A percentile compares a stretch with the other conserved stretches of the same genome.
phyloP scores from a whole-genome alignment of 768 basidiomycete genomes.

The Rhodotorula diobovata region DNA sequence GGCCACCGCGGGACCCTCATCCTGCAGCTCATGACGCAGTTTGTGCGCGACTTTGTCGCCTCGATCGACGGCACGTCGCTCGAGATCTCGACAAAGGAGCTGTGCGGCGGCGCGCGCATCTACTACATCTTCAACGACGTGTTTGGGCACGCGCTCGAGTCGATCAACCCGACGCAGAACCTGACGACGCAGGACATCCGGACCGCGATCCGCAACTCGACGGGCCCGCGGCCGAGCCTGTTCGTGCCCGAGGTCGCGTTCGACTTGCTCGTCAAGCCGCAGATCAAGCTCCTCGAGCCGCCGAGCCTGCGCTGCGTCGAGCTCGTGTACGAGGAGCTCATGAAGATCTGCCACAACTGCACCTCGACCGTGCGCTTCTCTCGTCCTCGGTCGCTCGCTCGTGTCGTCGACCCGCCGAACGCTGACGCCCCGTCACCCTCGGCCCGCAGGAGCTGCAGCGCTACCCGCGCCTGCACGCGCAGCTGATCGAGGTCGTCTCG shows the following conservation, averaged over 20 bases:
- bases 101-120: slow-evolving; percentile 94
- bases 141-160: slow-evolving; percentile 84
- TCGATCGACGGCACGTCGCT: slow-evolving; percentile 96
- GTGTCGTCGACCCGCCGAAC: too few relatives aligned
- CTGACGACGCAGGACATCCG: slow-evolving; percentile 91
- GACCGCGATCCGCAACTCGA: slow-evolving; percentile 96
- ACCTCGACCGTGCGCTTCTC: slow-evolving; percentile 50
- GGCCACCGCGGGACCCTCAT: slow-evolving; percentile 80
- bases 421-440: background rate
- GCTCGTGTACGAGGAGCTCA: slow-evolving; percentile 95
- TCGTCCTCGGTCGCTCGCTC: background rate
- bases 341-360: slow-evolving; percentile 99
- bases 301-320: slow-evolving; percentile 95
- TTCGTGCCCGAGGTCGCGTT: slow-evolving; percentile 98
- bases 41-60: slow-evolving; percentile 86
- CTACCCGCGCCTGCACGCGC: slow-evolving; percentile 87
- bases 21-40: slow-evolving; percentile 95
- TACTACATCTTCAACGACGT: slow-evolving; percentile 99
- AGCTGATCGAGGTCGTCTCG: slow-evolving; percentile 92
- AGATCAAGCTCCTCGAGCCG: slow-evolving; percentile 91
- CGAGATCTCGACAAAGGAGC: slow-evolving; percentile 94
- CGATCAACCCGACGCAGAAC: slow-evolving; percentile 84
- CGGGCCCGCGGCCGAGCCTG: slow-evolving; percentile 88
- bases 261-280: slow-evolving; percentile 92
- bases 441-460: slow-evolving; percentile 78